phyloP scores from a whole-genome alignment of 1,284 basidiomycete species.

The Tilletia caries region DNA sequence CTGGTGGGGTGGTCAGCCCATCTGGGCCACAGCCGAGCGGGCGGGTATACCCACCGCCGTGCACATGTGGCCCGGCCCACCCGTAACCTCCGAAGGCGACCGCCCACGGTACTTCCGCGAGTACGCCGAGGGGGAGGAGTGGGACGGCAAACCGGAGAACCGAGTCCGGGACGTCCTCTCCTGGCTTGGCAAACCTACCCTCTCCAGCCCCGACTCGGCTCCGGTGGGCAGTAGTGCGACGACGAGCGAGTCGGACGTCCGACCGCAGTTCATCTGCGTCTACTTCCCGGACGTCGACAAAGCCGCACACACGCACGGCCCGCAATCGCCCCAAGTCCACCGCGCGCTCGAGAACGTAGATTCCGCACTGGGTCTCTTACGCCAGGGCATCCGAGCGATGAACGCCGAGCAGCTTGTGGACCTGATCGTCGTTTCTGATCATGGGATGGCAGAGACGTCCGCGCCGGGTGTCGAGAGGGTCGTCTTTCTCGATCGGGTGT shows the following conservation, averaged over 20 bases:
- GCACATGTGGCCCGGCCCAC: constrained; percentile 44
- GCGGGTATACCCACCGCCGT: constrained; percentile 27
- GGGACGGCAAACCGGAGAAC: constrained; percentile 20
- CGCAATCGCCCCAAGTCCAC: constrained; percentile 55
- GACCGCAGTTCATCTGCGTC: constrained; percentile 54
- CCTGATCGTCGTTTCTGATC: constrained; percentile 83
- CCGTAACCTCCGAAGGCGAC: constrained; percentile 19
- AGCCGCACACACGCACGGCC: constrained; percentile 70
- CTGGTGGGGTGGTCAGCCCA: constrained; percentile 37
- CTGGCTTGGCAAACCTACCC: constrained; percentile 28
- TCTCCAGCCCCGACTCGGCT: neutral
- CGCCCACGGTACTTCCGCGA: constrained; percentile 30
- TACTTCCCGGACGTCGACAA: constrained; percentile 62
- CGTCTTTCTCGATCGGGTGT: constrained; percentile 76
- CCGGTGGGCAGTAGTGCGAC: neutral
- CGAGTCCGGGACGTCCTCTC: constrained; percentile 20
- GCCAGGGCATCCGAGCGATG: constrained; percentile 64
- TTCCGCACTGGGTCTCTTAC: constrained; percentile 68
- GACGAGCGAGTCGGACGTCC: constrained; percentile 11
- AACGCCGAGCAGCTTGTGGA: constrained; percentile 79
- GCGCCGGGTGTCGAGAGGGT: constrained; percentile 61
- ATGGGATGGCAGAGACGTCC: constrained; percentile 85
- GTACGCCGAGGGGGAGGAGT: constrained; percentile 28
- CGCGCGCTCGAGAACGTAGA: constrained; percentile 70
- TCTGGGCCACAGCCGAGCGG: constrained; percentile 31